Evolutionary conservation across 2,329 filamentous ascomycete species (phyloP).

Genomic region (Calycina marina): DNA sequence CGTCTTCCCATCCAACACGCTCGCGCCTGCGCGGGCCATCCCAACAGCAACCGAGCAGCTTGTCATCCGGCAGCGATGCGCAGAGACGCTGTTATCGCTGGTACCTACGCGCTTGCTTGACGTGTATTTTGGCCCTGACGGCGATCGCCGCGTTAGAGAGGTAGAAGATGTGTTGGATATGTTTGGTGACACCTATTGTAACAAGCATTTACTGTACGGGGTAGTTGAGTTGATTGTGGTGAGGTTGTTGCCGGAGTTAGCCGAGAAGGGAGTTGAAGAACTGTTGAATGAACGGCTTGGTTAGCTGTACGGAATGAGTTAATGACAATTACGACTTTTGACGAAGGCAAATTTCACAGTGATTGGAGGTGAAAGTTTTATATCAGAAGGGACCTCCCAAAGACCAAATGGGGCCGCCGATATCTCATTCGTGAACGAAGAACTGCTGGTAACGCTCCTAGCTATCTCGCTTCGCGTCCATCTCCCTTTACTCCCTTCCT

Average conservation of each 20-base stretch:
- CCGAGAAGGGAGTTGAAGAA: constrained; percentile 54
- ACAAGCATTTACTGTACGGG: constrained; percentile 79
- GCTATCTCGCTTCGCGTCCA: too few relatives aligned
- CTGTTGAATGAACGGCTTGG: constrained; percentile 58
- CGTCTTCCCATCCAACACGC: constrained; percentile 75
- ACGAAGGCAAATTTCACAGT: background rate
- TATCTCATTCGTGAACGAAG: too few relatives aligned
- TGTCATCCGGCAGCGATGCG: constrained; percentile 52
- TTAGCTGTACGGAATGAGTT: constrained; percentile 13
- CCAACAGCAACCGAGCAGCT: constrained; percentile 45
- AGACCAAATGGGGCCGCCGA: constrained; percentile 15
- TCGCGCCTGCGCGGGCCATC: constrained; percentile 47
- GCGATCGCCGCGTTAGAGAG: constrained; percentile 19
- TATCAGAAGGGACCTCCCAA: constrained; percentile 19
- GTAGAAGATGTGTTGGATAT: constrained; percentile 50
- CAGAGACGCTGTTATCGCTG: constrained; percentile 36
- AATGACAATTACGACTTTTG: background rate
- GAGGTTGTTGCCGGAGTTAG: constrained; percentile 70
- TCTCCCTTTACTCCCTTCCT: too few relatives aligned
- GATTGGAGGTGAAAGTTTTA: background rate
- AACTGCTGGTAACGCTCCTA: too few relatives aligned
- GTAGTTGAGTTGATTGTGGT: constrained; percentile 72
- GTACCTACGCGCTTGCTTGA: constrained; percentile 26
- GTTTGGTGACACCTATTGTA: constrained; percentile 73
- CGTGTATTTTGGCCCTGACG: constrained; percentile 28